Evolutionary conservation across 2,329 filamentous ascomycete species (phyloP), one percentile per base, ranked within the genome.

Genomic region (Fusarium algeriense): DNA sequence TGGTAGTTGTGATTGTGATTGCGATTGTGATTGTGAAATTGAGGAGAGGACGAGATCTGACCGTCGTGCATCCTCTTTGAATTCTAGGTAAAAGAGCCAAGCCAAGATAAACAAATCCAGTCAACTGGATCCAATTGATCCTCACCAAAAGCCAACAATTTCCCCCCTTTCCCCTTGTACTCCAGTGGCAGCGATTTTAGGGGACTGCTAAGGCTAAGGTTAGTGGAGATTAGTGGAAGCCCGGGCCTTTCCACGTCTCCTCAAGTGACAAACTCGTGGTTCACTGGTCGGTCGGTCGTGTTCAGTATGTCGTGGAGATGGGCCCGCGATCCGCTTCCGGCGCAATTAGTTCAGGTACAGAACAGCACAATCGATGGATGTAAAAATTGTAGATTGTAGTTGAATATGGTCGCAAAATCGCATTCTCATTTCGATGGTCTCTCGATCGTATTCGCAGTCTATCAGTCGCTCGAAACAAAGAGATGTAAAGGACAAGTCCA

Each of bases 21-120:
- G 26, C 40, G 58, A 35, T 37, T 58, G 66, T 41, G 64, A 56
- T 53, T 53, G 23, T 55, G 61, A 54, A 55, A 44, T 26, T 35
- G 60, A 60, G 69, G 70, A 49, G 68, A 67, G 41, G 69, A 64
- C 67, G 69, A 74, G 58, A 72, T 64, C 66, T 62, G 71, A 60
- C 70, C 60, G 68, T 73, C 71, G 62, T 70, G 72, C 77, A 79
- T 79, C 64, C 76, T 78, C 67, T 69, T 73, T 65, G 70, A 65
- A 28, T 63, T 41, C 37, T 57, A 30, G 30, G 30, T 30, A 37
- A 60, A 34, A 45, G 14, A n/a, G 26, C 44, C 59, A 48, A 64
- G 60, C 38, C 62, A 59, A 43, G 20, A 46, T 19, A 30, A 48
- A 20, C 56, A 46, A 20, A 28, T 49, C 41, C 41, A 40, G 15